These are phyloP conservation scores for Trifolium subterraneum DNA, from an alignment of 306 rosid genomes.

Conservation along the genomic window DNA sequence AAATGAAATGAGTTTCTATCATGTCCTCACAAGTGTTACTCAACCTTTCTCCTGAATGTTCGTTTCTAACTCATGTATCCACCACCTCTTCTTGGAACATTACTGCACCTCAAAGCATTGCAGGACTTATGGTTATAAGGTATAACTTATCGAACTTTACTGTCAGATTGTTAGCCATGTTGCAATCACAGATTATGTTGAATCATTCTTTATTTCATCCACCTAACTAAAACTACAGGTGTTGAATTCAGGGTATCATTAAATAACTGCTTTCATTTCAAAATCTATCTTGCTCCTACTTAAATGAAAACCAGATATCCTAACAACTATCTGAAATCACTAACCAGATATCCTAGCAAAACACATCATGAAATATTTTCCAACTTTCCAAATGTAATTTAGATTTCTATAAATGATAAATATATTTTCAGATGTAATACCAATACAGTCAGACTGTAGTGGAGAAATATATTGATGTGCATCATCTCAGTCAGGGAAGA, in stretches of 20 bases:
- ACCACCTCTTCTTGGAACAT: neutral
- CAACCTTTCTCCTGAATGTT: no score
- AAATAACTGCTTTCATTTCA: neutral
- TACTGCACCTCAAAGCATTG: neutral
- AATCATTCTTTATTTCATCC: neutral
- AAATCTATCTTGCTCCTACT: neutral
- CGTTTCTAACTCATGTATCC: neutral
- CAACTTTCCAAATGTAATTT: neutral
- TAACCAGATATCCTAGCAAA: neutral
- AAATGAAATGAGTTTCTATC: no score
- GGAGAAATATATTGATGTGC: constrained; percentile 4
- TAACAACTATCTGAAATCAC: neutral
- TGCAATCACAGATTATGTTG: neutral
- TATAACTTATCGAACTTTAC: no score
- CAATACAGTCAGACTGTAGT: neutral
- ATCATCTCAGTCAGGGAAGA: neutral
- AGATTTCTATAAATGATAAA: constrained; percentile 12
- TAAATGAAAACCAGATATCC: neutral
- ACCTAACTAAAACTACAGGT: neutral
- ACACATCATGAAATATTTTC: neutral
- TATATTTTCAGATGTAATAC: constrained; percentile 5
- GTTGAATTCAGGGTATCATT: neutral
- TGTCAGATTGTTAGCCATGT: constrained; percentile 5
- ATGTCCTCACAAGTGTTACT: no score
- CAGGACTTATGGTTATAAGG: no score